Base-by-base conservation (phyloP, 2,329 filamentous ascomycete genomes). In the Aureobasidium sp. region DNA sequence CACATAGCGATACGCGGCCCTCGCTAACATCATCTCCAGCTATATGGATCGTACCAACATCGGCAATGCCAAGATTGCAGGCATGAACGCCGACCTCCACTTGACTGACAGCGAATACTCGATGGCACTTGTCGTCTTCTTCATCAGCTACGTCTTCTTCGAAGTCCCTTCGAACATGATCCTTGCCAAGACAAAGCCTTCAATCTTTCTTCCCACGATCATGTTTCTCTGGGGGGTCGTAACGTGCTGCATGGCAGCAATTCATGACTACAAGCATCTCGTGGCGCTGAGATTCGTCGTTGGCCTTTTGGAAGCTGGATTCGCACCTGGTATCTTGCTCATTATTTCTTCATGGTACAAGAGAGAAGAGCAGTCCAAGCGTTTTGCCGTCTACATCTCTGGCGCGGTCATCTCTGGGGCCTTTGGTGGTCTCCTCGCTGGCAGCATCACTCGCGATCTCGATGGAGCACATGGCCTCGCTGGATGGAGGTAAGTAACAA, bases 341-440 rank as follows among this genome's bases (percentile, higher is more conserved):
- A 55, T 70, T 54, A 62, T 70, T 17, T 66, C 62, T 4, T 56
- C 58, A 19, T 70, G 66, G 56, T 70, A 70, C 56, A 70, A 63
- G 3, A 76, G 73, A 44, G 72, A 74, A 11, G 80, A 83, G 59
- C 73, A 81, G 37, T 74, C 76, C 0, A 79, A 78, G 47, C 73
- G 80, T 2, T 78, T 79, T 39, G 77, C 72, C 6, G 64, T 83
- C 1, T 82, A 79, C 58, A 78, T 80, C 56, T 77, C 79, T n/a
- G 77, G 76, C 1, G 78, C 77, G 0, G 75, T 81, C 2, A 68
- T 79, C 2, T 78, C 71, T 0, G 76, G 76, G n/a, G 66, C 65
- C 1, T 73, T 75, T 47, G 68, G 68, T 4, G 72, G 73, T 12
- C 62, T 74, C 6, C 65, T 73, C 11, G 69, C 68, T 6, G 70